Base-by-base conservation (phyloP, 73 alveolate species). In the Breviolum minutum region DNA sequence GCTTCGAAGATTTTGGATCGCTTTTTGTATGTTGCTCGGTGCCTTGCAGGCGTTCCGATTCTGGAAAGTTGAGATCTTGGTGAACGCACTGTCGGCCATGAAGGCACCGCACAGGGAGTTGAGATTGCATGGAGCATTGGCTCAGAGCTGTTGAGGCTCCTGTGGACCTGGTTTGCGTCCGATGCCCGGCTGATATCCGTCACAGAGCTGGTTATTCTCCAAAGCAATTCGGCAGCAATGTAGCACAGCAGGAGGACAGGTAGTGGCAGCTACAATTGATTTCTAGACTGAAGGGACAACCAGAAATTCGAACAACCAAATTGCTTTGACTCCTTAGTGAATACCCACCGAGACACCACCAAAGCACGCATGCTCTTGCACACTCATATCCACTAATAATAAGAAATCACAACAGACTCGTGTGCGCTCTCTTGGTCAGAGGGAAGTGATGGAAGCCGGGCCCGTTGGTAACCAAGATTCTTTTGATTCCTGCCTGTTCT, bases 41-140 rank as follows among this genome's bases (percentile, higher is more conserved):
- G 54, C 54, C 54, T 22, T 60, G 79, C 97, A 92, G 97, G 97
- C 97, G 9, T 92, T 92, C 89, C 64, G 97, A 24, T 74, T 69
- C 79, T 92, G 97, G 97, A 92, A 92, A 40, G 97, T 92, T n/a
- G 97, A 92, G 77, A 92, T 92, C 61, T 27, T 92, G 90, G 90
- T 92, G 48, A 92, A 92, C 29, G 97, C 97, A 40, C 61, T 92
- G 69, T 92, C 97, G 24, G 97, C 97, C 81, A 92, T 92, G 97
- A 92, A 92, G 97, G 97, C 71, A 40, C 5, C 54, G 54, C 54
- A 3, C 54, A 40, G 54, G 89, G 95, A 30, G 7, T 22, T 62
- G 32, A 61, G 20, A 13, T 73, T 30, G 11, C 10, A 26, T 27
- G 62, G 95, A 11, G 29, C 79, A 7, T 9, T 17, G 27, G 27